These are phyloP conservation scores for Cladosporium sp. DNA, from an alignment of 2,329 filamentous ascomycete genomes.

Conservation along the genomic window DNA sequence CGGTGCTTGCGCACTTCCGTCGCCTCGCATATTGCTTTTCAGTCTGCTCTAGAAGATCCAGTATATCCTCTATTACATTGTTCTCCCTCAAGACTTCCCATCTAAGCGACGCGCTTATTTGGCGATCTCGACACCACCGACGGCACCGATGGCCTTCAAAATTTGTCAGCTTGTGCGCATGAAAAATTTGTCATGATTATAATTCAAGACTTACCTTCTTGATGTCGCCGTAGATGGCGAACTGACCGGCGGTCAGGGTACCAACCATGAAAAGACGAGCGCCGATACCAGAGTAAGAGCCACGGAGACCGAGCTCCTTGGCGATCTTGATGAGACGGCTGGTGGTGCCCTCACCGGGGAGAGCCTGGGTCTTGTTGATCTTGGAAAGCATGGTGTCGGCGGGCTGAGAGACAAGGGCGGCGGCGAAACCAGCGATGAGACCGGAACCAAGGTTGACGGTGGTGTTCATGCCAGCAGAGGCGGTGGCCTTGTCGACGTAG, in stretches of 20 bases:
- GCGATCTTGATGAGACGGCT: slow-evolving; percentile 82
- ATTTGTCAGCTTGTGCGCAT: slow-evolving; percentile 12
- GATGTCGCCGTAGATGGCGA: slow-evolving; percentile 81
- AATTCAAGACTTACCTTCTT: slow-evolving; percentile 51
- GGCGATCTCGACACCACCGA: slow-evolving; percentile 70
- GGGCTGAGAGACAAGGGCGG: slow-evolving; percentile 81
- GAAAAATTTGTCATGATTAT: background rate
- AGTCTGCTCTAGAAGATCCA: slow-evolving; percentile 3
- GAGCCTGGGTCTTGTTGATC: slow-evolving; percentile 93
- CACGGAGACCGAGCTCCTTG: slow-evolving; percentile 73
- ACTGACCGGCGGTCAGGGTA: slow-evolving; percentile 74
- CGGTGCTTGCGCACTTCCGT: slow-evolving; percentile 1
- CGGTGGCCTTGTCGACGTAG: slow-evolving; percentile 63
- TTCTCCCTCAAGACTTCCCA: background rate
- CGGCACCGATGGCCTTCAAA: slow-evolving; percentile 53
- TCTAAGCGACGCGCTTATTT: slow-evolving; percentile 16
- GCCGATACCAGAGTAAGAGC: slow-evolving; percentile 76
- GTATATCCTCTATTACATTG: slow-evolving; percentile 6
- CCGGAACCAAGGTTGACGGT: slow-evolving; percentile 80
- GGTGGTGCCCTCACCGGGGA: slow-evolving; percentile 78
- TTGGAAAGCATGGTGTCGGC: slow-evolving; percentile 92
- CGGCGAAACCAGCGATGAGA: slow-evolving; percentile 81
- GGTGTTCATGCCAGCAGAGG: slow-evolving; percentile 69
- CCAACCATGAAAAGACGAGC: slow-evolving; percentile 74
- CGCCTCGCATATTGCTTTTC: slow-evolving; percentile 1